Conservation (phyloP, 2,329 filamentous ascomycete genomes). For the Epichloe brachyelytri region DNA sequence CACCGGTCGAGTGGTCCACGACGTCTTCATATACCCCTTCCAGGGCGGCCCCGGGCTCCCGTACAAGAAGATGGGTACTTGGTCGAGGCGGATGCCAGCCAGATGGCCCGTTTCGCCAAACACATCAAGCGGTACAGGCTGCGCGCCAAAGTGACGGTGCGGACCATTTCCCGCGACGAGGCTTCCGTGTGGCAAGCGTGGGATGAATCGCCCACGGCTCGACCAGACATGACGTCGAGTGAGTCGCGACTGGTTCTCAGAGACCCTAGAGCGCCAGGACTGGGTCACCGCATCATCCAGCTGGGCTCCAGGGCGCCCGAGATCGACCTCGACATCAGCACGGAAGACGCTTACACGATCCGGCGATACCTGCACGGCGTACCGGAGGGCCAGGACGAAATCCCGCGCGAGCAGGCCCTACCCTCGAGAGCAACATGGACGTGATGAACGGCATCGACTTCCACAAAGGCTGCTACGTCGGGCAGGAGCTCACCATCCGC, state of each 20-base stretch:
- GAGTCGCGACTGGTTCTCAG: slow-evolving; percentile 23
- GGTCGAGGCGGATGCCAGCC: slow-evolving; percentile 66
- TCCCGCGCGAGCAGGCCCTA: slow-evolving; percentile 56
- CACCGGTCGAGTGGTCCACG: slow-evolving; percentile 70
- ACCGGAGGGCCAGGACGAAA: slow-evolving; percentile 72
- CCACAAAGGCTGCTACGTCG: slow-evolving; percentile 91
- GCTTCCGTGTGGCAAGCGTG: slow-evolving; percentile 61
- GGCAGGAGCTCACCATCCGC: slow-evolving; percentile 90
- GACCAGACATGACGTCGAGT: not conserved
- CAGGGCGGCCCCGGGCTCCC: slow-evolving; percentile 12
- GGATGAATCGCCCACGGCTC: slow-evolving; percentile 34
- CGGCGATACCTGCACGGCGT: slow-evolving; percentile 70
- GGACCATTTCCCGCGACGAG: slow-evolving; percentile 52
- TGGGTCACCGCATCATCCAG: slow-evolving; percentile 39
- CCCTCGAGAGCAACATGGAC: slow-evolving; percentile 89
- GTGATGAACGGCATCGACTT: slow-evolving; percentile 78
- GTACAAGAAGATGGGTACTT: slow-evolving; percentile 36
- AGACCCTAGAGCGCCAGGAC: slow-evolving; percentile 40
- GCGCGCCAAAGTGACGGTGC: slow-evolving; percentile 61
- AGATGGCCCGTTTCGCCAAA: slow-evolving; percentile 48
- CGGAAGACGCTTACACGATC: slow-evolving; percentile 53
- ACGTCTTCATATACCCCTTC: slow-evolving; percentile 77
- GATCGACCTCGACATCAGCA: slow-evolving; percentile 32
- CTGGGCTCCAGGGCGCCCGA: slow-evolving; percentile 17
- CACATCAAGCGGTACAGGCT: slow-evolving; percentile 81